Base-by-base conservation (phyloP, 1,284 basidiomycete genomes). In the Erythrobasidium hasegawianum region DNA sequence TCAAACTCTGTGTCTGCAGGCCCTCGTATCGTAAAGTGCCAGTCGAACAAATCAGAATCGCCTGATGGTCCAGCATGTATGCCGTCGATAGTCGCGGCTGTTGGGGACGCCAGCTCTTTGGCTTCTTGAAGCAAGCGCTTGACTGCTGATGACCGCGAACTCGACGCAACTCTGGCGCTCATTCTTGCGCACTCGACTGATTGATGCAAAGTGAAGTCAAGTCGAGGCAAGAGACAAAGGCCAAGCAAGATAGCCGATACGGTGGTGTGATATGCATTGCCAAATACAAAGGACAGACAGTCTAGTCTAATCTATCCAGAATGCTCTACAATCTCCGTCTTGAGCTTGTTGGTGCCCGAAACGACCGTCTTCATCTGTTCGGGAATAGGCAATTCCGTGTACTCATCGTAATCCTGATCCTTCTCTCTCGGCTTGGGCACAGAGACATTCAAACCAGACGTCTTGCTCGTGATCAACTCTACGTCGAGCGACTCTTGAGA, bases 21-120 rank as follows among this genome's bases (percentile, higher is more conserved):
- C 1, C 94, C 95, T 69, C 91, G 86, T 57, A 97, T 82, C 7
- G 95, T 97, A 74, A 93, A 97, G 76, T 97, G 94, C 95, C 95
- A 98, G 81, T 96, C 92, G 59, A 76, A 77, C 33, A 78, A 72
- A 69, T 79, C 74, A 64, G 75, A 74, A 64, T 76, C 64, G 22
- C 57, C 40, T 33, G 11, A 4, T 13, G 64, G 64, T 22, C 26
- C 57, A 53, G 64, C 64, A 29, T 58, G 39, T 20, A 65, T 58
- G 16, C 61, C 61, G 20, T 64, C 61, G 38, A 47, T 38, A 2
- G 59, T n/a, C n/a, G n/a, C n/a, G 27, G 16, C 27, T 55, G 38
- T n/a, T 27, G 40, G 50, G 20, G 10, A n/a, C 27, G 54, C 61
- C 5, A 64, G 61, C 61, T 64, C 61, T 39, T 64, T 64, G 26